A percentile compares a stretch with the other conserved stretches of the same genome.
Evolutionary conservation across 768 basidiomycete species (phyloP).

Genomic region (Lactarius psammicola): DNA sequence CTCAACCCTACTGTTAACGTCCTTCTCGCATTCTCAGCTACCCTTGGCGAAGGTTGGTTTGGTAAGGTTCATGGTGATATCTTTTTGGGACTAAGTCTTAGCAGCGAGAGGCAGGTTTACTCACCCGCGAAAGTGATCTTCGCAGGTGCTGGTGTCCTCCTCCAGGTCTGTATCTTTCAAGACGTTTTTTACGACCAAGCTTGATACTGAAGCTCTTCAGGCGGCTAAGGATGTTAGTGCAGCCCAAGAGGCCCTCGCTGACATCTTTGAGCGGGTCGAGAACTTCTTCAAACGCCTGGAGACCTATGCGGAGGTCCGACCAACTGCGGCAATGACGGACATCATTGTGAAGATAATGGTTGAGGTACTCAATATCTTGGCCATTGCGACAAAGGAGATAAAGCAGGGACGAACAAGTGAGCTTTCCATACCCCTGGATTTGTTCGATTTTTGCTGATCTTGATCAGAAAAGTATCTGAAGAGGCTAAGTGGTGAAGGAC

Average conservation of each 20-base stretch:
- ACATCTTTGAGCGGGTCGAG: conserved; percentile 2
- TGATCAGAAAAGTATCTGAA: not conserved
- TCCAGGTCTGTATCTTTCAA: not conserved
- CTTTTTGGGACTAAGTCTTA: not conserved
- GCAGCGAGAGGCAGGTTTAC: not conserved
- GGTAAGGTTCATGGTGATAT: not conserved
- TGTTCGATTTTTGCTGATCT: not conserved
- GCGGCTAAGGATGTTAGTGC: not conserved
- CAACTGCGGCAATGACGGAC: not conserved
- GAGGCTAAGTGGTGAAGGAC: not conserved
- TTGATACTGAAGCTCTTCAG: not conserved
- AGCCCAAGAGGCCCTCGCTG: not conserved
- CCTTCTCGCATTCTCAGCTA: conserved; percentile 4
- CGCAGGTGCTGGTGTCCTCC: conserved; percentile 3
- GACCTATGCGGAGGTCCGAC: not conserved
- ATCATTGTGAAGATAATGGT: conserved; percentile 6
- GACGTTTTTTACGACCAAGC: not conserved
- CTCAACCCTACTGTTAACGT: not conserved
- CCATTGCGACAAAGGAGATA: conserved; percentile 1
- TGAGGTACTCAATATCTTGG: not conserved
- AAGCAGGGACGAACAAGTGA: conserved; percentile 4
- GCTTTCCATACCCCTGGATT: not conserved
- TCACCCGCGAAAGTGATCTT: conserved; percentile 1
- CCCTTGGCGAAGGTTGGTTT: conserved; percentile 2
- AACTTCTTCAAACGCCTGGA: not conserved